phyloP scores from a whole-genome alignment of 139 green algal species.

The Tetraselmis chui region DNA sequence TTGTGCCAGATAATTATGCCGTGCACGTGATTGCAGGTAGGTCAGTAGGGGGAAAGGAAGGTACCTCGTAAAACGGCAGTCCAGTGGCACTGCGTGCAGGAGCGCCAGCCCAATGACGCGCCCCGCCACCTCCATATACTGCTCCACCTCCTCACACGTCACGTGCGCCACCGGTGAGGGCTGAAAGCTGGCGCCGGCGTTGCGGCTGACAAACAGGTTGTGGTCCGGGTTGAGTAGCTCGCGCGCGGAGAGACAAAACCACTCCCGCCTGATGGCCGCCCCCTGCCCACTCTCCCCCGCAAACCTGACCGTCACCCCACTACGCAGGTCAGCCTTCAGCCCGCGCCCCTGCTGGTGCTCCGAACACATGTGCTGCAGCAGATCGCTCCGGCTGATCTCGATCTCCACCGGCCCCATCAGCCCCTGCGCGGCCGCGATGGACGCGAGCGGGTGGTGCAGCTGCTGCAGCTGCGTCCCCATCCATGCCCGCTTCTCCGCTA shows the following conservation, averaged over 20 bases:
- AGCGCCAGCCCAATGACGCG: slow-evolving; percentile 17
- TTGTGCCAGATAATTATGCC: too few species aligned
- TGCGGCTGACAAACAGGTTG: slow-evolving; percentile 16
- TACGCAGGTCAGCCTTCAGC: slow-evolving; percentile 8
- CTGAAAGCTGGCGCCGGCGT: slow-evolving; percentile 20
- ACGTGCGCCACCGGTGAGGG: slow-evolving; percentile 9
- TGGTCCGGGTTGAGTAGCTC: slow-evolving; percentile 14
- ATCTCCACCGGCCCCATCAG: background rate
- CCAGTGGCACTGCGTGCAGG: slow-evolving; percentile 24
- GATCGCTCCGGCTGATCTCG: background rate
- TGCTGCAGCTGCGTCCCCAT: background rate
- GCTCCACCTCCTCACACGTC: background rate
- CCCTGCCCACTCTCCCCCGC: slow-evolving; percentile 16
- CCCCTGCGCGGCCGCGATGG: background rate
- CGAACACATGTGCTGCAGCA: background rate
- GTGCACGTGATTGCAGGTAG: too few species aligned
- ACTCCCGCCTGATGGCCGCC: slow-evolving; percentile 25
- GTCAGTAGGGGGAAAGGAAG: too few species aligned
- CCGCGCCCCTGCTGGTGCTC: background rate
- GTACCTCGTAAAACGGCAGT: background rate
- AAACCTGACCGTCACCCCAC: slow-evolving; percentile 7
- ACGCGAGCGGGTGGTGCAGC: background rate
- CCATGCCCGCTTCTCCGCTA: background rate
- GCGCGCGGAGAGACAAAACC: slow-evolving; percentile 16
- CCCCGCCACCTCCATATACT: slow-evolving; percentile 5